Evolutionary conservation across 2,329 filamentous ascomycete genomes (phyloP).

Genomic region (Immersiporthe knoxdaviesiana): DNA sequence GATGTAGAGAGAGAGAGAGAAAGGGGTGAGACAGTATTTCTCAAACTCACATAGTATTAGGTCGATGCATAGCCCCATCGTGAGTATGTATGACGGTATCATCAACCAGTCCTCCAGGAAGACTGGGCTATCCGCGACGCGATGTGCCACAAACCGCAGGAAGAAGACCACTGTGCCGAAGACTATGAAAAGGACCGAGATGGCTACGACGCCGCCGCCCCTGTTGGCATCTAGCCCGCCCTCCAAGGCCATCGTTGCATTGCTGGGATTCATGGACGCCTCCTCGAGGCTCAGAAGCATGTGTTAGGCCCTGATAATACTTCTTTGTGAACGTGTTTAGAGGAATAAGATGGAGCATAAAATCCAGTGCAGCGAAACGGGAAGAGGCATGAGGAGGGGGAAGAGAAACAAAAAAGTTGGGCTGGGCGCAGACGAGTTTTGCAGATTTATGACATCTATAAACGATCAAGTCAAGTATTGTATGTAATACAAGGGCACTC

Average conservation of each 20-base stretch:
- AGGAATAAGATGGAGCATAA: neutral
- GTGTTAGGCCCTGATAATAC: too few species aligned
- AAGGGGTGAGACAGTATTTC: too few species aligned
- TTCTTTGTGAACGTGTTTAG: neutral
- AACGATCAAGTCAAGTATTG: neutral
- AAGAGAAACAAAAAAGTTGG: too few species aligned
- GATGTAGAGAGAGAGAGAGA: too few species aligned
- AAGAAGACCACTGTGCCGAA: neutral
- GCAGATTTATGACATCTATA: neutral
- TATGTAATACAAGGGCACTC: too few species aligned
- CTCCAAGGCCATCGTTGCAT: neutral
- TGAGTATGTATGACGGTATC: constrained; percentile 19
- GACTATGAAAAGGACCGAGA: constrained; percentile 1
- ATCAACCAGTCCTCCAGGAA: constrained; percentile 17
- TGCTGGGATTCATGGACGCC: constrained; percentile 8
- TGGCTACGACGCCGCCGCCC: neutral
- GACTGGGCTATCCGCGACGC: neutral
- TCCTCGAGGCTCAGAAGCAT: neutral
- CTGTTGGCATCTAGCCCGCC: constrained; percentile 15
- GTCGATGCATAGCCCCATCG: constrained; percentile 12
- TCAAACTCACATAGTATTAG: constrained; percentile 9
- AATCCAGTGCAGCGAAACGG: neutral
- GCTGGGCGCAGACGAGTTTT: neutral
- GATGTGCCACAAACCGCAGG: constrained; percentile 12
- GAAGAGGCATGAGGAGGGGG: neutral